Conservation (phyloP, 2,329 filamentous ascomycete species). For the Anthostomella pinea region DNA sequence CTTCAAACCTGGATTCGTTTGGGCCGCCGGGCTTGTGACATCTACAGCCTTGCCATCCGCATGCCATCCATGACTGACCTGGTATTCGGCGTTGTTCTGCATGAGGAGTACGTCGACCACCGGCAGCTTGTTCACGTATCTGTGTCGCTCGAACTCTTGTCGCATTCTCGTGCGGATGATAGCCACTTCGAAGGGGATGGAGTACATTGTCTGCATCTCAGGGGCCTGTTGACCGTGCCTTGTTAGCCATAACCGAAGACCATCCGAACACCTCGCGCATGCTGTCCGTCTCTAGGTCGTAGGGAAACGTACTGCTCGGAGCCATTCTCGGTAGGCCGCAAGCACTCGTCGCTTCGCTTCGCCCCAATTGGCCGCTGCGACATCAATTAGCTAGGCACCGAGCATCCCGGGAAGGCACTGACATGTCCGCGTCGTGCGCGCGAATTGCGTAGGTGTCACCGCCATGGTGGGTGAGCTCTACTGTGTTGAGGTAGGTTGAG, state of each 20-base stretch:
- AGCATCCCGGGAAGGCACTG: constrained; percentile 35
- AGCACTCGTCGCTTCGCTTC: constrained; percentile 88
- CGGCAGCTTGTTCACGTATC: constrained; percentile 85
- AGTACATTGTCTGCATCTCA: constrained; percentile 97
- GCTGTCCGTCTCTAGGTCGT: no score
- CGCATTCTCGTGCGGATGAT: constrained; percentile 88
- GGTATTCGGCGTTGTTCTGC: constrained; percentile 90
- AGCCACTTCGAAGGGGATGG: constrained; percentile 82
- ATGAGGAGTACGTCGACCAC: constrained; percentile 87
- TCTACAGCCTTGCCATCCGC: neutral
- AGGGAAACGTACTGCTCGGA: constrained; percentile 76
- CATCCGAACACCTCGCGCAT: no score
- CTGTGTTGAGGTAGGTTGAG: constrained; percentile 29
- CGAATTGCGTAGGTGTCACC: constrained; percentile 91
- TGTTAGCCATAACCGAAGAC: neutral
- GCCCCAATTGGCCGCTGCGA: constrained; percentile 77
- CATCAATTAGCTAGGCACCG: constrained; percentile 30
- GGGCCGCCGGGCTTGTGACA: neutral
- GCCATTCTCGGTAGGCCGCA: constrained; percentile 90
- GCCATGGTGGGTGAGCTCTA: constrained; percentile 62
- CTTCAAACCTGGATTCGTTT: neutral
- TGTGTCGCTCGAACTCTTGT: constrained; percentile 94
- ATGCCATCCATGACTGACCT: constrained; percentile 55
- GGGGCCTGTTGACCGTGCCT: constrained; percentile 63
- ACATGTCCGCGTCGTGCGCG: constrained; percentile 77